Percentiles rank a stretch among this genome's conserved stretches.
phyloP scores from a whole-genome alignment of 352 stramenopile species.

The Phytophthora sojae region DNA sequence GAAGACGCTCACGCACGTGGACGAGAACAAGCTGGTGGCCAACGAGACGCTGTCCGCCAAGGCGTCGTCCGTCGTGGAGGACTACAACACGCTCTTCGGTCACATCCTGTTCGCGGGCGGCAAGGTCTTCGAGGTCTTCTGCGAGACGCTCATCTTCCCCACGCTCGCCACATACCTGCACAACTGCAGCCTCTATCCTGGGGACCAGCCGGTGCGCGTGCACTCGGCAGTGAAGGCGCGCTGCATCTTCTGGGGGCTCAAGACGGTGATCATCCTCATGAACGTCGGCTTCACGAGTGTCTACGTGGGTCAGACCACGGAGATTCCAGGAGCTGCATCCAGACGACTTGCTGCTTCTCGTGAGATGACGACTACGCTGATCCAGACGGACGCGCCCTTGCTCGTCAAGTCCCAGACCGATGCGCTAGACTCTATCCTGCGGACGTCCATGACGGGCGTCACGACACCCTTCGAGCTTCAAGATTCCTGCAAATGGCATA shows the following conservation, averaged over 20 bases:
- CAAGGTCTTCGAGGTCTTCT: slow-evolving; percentile 69
- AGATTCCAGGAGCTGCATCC: background rate
- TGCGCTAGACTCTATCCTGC: slow-evolving; percentile 36
- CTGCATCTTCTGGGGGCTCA: slow-evolving; percentile 66
- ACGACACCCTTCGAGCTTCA: slow-evolving; percentile 37
- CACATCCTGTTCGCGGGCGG: slow-evolving; percentile 54
- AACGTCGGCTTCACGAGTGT: slow-evolving; percentile 68
- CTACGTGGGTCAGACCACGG: slow-evolving; percentile 50
- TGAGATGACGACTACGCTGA: slow-evolving; percentile 10
- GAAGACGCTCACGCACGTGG: slow-evolving; percentile 41
- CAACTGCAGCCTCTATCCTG: slow-evolving; percentile 66
- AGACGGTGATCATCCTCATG: slow-evolving; percentile 71
- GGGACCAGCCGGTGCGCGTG: slow-evolving; percentile 59
- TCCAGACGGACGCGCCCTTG: slow-evolving; percentile 14
- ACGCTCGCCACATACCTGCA: slow-evolving; percentile 65
- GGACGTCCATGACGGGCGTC: slow-evolving; percentile 23
- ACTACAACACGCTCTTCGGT: slow-evolving; percentile 62
- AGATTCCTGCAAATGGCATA: slow-evolving; percentile 25
- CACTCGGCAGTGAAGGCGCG: slow-evolving; percentile 51
- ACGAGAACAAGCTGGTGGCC: slow-evolving; percentile 21
- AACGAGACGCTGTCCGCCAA: slow-evolving; percentile 33
- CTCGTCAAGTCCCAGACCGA: slow-evolving; percentile 16
- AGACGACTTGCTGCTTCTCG: slow-evolving; percentile 20
- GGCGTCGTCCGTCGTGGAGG: slow-evolving; percentile 41
- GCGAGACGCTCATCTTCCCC: slow-evolving; percentile 67